Percentiles rank a stretch among this genome's conserved stretches.
Evolutionary conservation across 2,329 filamentous ascomycete species (phyloP).

Genomic region (Biscogniauxia sp.): DNA sequence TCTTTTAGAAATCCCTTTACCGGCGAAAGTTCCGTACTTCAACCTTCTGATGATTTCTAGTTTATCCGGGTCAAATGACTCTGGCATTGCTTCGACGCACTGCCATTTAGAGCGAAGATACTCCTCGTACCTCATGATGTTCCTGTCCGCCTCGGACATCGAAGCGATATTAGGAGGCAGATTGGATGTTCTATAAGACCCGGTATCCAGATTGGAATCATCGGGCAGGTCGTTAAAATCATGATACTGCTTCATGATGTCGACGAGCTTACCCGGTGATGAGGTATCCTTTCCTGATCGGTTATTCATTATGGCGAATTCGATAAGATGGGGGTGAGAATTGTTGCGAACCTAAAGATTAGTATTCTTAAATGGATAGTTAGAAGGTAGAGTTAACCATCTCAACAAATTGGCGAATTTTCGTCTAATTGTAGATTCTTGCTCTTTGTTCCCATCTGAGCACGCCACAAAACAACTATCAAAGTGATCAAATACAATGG

Average conservation of each 20-base stretch:
- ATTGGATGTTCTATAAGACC: not conserved
- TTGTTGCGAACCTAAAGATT: too few species aligned
- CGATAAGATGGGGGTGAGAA: too few species aligned
- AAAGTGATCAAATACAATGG: too few species aligned
- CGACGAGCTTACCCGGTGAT: not conserved
- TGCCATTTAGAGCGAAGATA: constrained; percentile 16
- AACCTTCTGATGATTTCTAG: constrained; percentile 9
- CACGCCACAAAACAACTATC: too few species aligned
- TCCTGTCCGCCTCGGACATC: constrained; percentile 2
- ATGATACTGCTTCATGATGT: not conserved
- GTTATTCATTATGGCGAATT: not conserved
- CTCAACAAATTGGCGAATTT: too few species aligned
- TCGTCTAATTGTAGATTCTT: too few species aligned
- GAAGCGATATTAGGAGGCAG: not conserved
- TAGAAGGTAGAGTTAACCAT: too few species aligned
- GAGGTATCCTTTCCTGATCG: not conserved
- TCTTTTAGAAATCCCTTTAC: not conserved
- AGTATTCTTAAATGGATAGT: too few species aligned
- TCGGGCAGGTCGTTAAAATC: not conserved
- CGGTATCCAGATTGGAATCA: not conserved
- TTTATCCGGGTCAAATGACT: constrained; percentile 13
- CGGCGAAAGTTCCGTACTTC: not conserved
- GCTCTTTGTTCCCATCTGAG: too few species aligned
- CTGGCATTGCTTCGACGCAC: constrained; percentile 9
- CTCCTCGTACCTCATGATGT: constrained; percentile 2